Evolutionary conservation across 768 basidiomycete genomes (phyloP).

Genomic region (Amanita pseudoporphyria): DNA sequence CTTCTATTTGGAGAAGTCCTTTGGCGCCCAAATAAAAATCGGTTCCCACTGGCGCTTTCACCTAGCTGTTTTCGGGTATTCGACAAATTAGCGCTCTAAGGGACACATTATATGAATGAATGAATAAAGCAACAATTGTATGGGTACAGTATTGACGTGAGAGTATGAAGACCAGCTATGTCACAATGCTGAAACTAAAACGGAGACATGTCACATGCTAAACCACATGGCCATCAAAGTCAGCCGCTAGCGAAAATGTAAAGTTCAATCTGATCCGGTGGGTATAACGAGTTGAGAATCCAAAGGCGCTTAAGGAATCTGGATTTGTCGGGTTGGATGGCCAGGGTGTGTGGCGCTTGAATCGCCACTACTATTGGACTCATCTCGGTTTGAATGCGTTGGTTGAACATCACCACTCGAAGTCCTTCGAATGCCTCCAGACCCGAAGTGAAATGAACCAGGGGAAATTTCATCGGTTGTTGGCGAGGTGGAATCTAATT

Average conservation of each 20-base stretch:
- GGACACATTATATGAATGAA: not conserved
- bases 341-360: not conserved
- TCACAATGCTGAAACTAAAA: not conserved
- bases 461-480: not conserved
- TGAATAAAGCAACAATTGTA: not conserved
- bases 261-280: no score
- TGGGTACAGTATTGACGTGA: not conserved
- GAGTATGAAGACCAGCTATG: not conserved
- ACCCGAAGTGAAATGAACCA: not conserved
- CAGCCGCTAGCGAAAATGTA: no score
- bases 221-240: no score
- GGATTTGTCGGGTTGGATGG: not conserved
- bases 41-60: no score
- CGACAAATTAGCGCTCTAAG: not conserved
- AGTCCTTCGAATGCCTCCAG: conserved; percentile 2
- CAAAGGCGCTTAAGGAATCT: not conserved
- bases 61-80: not conserved
- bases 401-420: conserved; percentile 2
- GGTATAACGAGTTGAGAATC: no score
- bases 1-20: no score
- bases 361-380: not conserved
- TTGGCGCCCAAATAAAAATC: no score
- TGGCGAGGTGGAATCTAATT: not conserved
- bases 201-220: not conserved
- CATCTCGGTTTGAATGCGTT: not conserved